Evolutionary conservation across 306 rosid species (phyloP).

Genomic region (Psophocarpus tetragonolobus): DNA sequence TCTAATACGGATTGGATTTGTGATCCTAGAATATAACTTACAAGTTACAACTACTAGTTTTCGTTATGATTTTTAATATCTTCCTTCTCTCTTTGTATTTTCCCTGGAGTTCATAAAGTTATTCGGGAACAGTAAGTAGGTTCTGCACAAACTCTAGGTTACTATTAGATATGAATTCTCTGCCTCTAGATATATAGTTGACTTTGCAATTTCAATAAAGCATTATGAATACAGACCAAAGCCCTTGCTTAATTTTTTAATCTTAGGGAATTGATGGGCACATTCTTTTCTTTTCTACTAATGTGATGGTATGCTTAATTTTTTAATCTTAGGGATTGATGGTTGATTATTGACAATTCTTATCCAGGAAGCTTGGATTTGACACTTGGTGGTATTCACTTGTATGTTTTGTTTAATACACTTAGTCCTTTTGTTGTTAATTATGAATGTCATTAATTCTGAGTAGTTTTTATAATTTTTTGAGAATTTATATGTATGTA

Average conservation of each 20-base stretch:
- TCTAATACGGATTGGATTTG: constrained; percentile 38
- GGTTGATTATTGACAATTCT: too few species aligned
- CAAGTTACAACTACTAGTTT: constrained; percentile 37
- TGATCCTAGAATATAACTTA: constrained; percentile 44
- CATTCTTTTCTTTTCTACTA: constrained; percentile 4
- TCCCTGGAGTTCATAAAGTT: constrained; percentile 17
- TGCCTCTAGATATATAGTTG: constrained; percentile 3
- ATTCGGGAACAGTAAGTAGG: too few species aligned
- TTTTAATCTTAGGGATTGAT: too few species aligned
- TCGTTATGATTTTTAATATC: constrained; percentile 29
- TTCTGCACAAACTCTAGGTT: constrained; percentile 8
- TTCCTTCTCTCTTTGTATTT: constrained; percentile 16
- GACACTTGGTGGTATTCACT: too few species aligned
- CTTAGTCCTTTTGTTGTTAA: too few species aligned
- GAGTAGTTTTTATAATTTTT: too few species aligned
- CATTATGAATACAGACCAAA: background rate
- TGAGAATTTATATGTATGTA: too few species aligned
- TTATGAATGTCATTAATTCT: too few species aligned
- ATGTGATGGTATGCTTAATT: background rate
- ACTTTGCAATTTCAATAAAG: background rate
- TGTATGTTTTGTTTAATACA: too few species aligned
- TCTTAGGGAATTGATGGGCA: background rate
- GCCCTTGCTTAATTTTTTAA: constrained; percentile 5
- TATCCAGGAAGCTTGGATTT: too few species aligned
- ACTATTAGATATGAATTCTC: background rate